phyloP scores from a whole-genome alignment of 495 filamentous ascomycete species.

The Tetracladium marchalianum region DNA sequence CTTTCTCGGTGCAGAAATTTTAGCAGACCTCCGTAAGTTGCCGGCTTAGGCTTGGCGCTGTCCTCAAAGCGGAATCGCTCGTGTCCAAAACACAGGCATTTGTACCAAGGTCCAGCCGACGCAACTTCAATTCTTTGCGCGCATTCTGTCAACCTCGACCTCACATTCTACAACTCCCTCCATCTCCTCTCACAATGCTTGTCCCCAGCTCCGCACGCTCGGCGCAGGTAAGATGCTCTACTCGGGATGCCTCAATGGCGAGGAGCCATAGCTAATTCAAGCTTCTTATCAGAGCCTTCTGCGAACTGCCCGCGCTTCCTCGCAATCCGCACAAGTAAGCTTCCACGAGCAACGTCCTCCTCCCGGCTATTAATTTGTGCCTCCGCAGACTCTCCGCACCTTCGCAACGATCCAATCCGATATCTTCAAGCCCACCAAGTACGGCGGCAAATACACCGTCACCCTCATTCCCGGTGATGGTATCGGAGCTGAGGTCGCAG shows the following conservation, averaged over 20 bases:
- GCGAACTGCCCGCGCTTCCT: slow-evolving; percentile 31
- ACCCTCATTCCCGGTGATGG: slow-evolving; percentile 97
- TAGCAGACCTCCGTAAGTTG: too few relatives aligned
- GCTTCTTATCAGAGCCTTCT: slow-evolving; percentile 40
- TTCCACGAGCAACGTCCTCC: slow-evolving; percentile 22
- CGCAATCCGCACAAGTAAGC: slow-evolving; percentile 29
- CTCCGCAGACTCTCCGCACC: slow-evolving; percentile 23
- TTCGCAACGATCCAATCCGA: slow-evolving; percentile 76
- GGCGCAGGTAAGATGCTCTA: slow-evolving; percentile 26
- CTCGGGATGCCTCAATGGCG: slow-evolving; percentile 12
- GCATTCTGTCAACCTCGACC: background rate
- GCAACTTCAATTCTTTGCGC: too few relatives aligned
- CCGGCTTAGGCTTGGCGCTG: too few relatives aligned
- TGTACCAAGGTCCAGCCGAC: too few relatives aligned
- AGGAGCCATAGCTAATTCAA: slow-evolving; percentile 20
- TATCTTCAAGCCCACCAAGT: slow-evolving; percentile 98
- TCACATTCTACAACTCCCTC: slow-evolving; percentile 1
- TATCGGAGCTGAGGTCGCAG: slow-evolving; percentile 95
- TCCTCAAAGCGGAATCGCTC: too few relatives aligned
- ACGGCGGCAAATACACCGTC: slow-evolving; percentile 98
- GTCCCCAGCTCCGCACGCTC: slow-evolving; percentile 47
- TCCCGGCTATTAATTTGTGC: slow-evolving; percentile 5
- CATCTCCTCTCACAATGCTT: slow-evolving; percentile 38
- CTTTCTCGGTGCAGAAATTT: too few relatives aligned
- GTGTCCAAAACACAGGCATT: too few relatives aligned